Conservation (phyloP, 1,284 basidiomycete genomes). For the Takashimella tepidaria region DNA sequence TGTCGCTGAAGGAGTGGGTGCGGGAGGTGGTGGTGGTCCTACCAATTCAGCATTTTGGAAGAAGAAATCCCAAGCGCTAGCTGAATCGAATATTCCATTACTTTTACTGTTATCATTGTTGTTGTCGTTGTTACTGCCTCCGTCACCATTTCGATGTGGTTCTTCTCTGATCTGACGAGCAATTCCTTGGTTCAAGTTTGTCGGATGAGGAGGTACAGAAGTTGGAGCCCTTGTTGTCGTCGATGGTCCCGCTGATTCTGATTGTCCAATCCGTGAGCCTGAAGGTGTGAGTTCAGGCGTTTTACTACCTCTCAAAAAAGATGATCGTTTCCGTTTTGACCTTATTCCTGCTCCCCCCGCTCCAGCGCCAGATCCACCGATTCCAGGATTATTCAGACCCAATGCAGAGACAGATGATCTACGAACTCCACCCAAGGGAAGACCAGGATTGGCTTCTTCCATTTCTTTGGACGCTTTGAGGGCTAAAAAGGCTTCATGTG, state of each 20-base stretch:
- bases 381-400: not conserved
- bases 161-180: too few relatives aligned
- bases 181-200: too few relatives aligned
- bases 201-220: too few relatives aligned
- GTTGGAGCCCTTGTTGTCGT: not conserved
- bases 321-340: constrained; percentile 28
- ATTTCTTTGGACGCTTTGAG: constrained; percentile 45
- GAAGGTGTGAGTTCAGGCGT: not conserved
- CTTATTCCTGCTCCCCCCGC: too few relatives aligned
- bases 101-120: too few relatives aligned
- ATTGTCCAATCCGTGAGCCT: not conserved
- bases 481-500: constrained; percentile 74
- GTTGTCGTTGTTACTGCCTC: too few relatives aligned
- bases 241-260: not conserved
- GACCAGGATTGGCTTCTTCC: constrained; percentile 31
- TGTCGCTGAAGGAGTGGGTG: too few relatives aligned
- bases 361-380: not conserved
- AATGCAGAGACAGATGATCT: constrained; percentile 7
- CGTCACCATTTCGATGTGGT: too few relatives aligned
- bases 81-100: not conserved
- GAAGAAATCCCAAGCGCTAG: not conserved
- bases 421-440: constrained; percentile 21
- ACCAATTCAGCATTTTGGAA: not conserved
- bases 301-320: not conserved
- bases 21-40: too few relatives aligned